Conservation (phyloP, 306 rosid genomes). For the barrel medic (Medicago truncatula) region DNA sequence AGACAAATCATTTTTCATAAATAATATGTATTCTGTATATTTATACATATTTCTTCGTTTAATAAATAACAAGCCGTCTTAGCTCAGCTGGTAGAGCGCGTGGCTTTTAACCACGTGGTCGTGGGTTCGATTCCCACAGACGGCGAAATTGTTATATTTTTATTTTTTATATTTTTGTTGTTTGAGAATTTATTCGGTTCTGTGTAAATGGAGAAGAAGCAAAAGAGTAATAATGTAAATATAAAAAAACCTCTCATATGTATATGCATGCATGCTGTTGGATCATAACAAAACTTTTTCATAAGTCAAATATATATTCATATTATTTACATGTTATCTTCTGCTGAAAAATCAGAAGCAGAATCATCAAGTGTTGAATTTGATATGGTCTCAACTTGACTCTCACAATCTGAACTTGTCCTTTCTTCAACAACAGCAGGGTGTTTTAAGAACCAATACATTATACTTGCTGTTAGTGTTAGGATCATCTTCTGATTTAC, state of each 20-base stretch:
- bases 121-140: conserved; percentile 30
- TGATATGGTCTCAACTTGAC: conserved; percentile 73
- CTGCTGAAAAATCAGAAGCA: conserved; percentile 84
- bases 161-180: too few relatives aligned
- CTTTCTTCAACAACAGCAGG: conserved; percentile 64
- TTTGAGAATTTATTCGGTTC: too few relatives aligned
- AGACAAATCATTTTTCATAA: too few relatives aligned
- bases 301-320: not conserved
- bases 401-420: conserved; percentile 72
- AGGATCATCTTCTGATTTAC: conserved; percentile 99
- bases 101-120: conserved; percentile 29
- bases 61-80: not conserved
- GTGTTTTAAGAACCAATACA: conserved; percentile 89
- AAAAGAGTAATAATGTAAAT: too few relatives aligned
- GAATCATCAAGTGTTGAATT: conserved; percentile 88
- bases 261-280: too few relatives aligned
- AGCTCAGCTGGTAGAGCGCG: conserved; percentile 31
- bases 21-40: too few relatives aligned
- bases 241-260: not conserved
- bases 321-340: conserved; percentile 64
- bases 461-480: conserved; percentile 89
- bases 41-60: too few relatives aligned
- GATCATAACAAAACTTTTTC: not conserved
- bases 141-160: not conserved
- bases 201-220: too few relatives aligned